A percentile compares a stretch with the other conserved stretches of the same genome.
These are phyloP conservation scores for Lithohypha guttulata DNA, from an alignment of 2,329 filamentous ascomycete genomes.

Conservation along the genomic window DNA sequence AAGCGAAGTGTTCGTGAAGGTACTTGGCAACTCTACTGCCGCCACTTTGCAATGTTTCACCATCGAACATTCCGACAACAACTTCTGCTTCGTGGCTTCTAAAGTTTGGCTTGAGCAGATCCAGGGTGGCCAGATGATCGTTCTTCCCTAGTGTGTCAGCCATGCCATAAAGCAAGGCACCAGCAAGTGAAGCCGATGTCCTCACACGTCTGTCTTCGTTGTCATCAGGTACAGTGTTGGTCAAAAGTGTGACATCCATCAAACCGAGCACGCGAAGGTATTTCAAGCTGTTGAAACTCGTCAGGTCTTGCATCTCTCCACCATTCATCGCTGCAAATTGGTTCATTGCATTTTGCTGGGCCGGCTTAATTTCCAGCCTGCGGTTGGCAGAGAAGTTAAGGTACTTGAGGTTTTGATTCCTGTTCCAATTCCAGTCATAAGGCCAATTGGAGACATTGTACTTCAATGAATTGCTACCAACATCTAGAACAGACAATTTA, in stretches of 20 bases:
- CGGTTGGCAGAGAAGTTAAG: conserved; percentile 97
- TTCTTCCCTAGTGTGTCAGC: conserved; percentile 87
- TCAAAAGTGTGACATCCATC: conserved; percentile 96
- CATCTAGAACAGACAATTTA: conserved; percentile 83
- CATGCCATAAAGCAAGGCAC: conserved; percentile 90
- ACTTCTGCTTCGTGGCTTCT: conserved; percentile 83
- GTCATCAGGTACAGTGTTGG: conserved; percentile 86
- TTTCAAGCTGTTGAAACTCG: conserved; percentile 75
- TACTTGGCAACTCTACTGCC: conserved; percentile 96
- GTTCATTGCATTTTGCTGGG: conserved; percentile 33
- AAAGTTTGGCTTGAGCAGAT: conserved; percentile 88
- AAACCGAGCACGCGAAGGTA: conserved; percentile 81
- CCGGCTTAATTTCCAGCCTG: conserved; percentile 73
- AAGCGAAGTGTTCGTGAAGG: conserved; percentile 87
- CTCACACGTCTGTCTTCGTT: conserved; percentile 89
- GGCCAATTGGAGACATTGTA: conserved; percentile 99
- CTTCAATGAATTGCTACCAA: conserved; percentile 87
- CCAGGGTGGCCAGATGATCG: conserved; percentile 89
- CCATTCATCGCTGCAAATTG: conserved; percentile 43
- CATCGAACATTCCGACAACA: conserved; percentile 90
- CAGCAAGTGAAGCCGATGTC: conserved; percentile 90
- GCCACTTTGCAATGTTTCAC: conserved; percentile 74
- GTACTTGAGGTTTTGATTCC: conserved; percentile 89
- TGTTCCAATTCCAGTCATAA: conserved; percentile 99
- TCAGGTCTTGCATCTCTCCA: conserved; percentile 53